A percentile compares a stretch with the other conserved stretches of the same genome.
Evolutionary conservation across 139 green algal species (phyloP).

Genomic region (Ettlia oleoabundans): DNA sequence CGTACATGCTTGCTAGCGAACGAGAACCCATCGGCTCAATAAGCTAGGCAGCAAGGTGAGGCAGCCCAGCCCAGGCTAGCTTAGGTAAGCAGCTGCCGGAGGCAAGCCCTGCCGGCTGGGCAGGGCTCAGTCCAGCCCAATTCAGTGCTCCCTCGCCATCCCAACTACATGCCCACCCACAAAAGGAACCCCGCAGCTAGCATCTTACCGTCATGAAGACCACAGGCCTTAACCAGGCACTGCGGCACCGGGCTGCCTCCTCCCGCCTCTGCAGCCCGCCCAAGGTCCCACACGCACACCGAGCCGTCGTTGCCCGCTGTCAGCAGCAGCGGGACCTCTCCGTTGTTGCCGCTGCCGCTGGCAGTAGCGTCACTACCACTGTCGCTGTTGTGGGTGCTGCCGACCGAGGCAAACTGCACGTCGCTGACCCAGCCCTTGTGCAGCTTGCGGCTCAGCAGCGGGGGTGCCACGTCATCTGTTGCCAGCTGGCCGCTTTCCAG

Average conservation of each 20-base stretch:
- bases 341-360: not conserved
- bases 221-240: not conserved
- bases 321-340: conserved; percentile 31
- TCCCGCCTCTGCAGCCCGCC: not conserved
- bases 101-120: too few relatives aligned
- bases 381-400: too few relatives aligned
- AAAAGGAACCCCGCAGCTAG: too few relatives aligned
- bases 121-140: too few relatives aligned
- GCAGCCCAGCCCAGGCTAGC: too few relatives aligned
- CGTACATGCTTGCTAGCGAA: too few relatives aligned
- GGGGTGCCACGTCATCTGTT: not conserved
- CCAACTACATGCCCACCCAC: too few relatives aligned
- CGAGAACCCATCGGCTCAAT: too few relatives aligned
- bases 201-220: conserved; percentile 15
- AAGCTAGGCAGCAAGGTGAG: too few relatives aligned
- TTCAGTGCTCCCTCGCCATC: too few relatives aligned
- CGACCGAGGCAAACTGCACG: conserved; percentile 31
- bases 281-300: conserved; percentile 46
- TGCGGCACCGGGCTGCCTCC: conserved; percentile 4
- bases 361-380: too few relatives aligned
- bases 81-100: too few relatives aligned
- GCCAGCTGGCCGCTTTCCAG: not conserved
- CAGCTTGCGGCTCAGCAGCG: conserved; percentile 36
- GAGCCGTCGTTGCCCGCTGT: conserved; percentile 44
- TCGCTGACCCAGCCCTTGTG: conserved; percentile 47